Evolutionary conservation across 805 yeast species (phyloP), one percentile per base, ranked within the genome.

Genomic region (Cyberlindnera mycetangii): DNA sequence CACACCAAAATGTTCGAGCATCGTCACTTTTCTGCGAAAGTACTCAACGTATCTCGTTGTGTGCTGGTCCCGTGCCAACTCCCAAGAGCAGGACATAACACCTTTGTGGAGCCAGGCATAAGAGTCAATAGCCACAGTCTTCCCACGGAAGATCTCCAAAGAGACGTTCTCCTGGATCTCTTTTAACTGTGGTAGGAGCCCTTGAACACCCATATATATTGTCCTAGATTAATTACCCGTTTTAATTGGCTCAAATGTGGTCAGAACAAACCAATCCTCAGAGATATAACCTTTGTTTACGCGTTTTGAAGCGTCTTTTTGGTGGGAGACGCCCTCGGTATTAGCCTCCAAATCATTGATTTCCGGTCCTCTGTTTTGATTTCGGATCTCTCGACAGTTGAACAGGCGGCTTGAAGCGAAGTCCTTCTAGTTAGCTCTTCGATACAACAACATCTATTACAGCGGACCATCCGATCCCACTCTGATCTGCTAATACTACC

Each of bases 51-150:
- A 86, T 56, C 78, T 74, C n/a, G 72, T 70, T 0, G 98, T 88
- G 1, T 89, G 88, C 40, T 67, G 63, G 10, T 78, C 86, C 41
- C 76, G 69, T 8, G 89, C 88, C 37, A 93, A 67, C 39, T 93
- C 96, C 64, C 76, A 79, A 0, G 97, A 85, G 65, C 98, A 90
- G 15, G 88, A 70, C 40, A 83, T 76, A 3, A 87, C 81, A 5
- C 93, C 90, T 51, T 87, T 78, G 65, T 93, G 99, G 5, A 93
- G 75, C 99, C 99, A 93, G 1, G 97, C 89, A 59, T 89, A 93
- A 0, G 96, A 90, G 60, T 93, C 99, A n/a, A 93, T 83, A 0
- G 96, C 99, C 34, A 90, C 67, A 0, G 85, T 80, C 56, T 82
- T 73, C 1, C 96, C 97, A 12, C 79, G 65, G 61, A 79, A 87